These are phyloP conservation scores for Eimeria maxima DNA, from an alignment of 169 alveolate genomes.

Conservation along the genomic window DNA sequence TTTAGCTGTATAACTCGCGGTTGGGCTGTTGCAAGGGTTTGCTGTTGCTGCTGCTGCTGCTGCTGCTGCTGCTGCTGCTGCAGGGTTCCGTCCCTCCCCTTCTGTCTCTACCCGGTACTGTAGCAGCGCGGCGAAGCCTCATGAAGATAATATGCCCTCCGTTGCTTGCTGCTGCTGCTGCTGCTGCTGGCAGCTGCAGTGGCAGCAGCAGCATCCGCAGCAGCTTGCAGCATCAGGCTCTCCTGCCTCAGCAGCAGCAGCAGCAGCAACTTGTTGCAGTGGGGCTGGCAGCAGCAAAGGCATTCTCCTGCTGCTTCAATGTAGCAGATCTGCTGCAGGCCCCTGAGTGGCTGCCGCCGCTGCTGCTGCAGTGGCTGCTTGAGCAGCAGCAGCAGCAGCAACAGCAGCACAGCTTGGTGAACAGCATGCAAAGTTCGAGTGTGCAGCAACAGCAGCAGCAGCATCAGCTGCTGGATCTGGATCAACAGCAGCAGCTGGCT, in stretches of 20 bases:
- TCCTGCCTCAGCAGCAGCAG: not conserved
- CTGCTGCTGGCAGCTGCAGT: slow-evolving; percentile 14
- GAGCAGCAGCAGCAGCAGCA: slow-evolving; percentile 70
- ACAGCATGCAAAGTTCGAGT: not conserved
- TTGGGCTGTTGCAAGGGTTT: not conserved
- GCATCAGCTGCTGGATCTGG: too few relatives aligned
- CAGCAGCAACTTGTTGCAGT: not conserved
- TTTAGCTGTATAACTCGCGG: not conserved
- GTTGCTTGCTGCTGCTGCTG: slow-evolving; percentile 43
- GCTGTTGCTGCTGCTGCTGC: slow-evolving; percentile 46
- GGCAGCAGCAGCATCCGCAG: not conserved
- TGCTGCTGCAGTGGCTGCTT: slow-evolving; percentile 66
- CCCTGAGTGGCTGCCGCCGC: slow-evolving; percentile 44
- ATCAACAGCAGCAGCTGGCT: too few relatives aligned
- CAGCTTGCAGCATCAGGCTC: slow-evolving; percentile 2
- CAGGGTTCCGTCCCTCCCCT: slow-evolving; percentile 63
- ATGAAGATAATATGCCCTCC: slow-evolving; percentile 6
- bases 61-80: slow-evolving; percentile 49
- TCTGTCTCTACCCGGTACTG: slow-evolving; percentile 22
- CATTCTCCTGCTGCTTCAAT: slow-evolving; percentile 47
- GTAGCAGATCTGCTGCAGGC: slow-evolving; percentile 6
- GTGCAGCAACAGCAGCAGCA: slow-evolving; percentile 22
- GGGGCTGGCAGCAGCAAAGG: slow-evolving; percentile 3
- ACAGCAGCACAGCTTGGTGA: slow-evolving; percentile 26
- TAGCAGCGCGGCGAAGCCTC: slow-evolving; percentile 24